Conservation (phyloP, 225 moss, liverwort and hornwort genomes). For the Bryum argenteum region DNA sequence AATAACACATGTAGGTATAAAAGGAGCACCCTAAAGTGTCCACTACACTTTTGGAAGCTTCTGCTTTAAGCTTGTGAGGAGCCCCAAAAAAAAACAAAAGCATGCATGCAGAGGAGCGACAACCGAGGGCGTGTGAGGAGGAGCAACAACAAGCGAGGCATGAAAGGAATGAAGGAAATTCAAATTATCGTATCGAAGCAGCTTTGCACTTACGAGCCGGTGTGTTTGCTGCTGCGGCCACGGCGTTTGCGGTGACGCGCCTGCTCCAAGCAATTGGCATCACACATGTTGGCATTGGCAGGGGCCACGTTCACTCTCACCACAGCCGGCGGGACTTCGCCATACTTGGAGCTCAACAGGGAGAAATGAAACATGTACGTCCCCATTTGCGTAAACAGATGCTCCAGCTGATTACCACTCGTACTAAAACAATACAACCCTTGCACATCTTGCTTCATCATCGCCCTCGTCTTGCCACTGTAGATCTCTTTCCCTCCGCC, state of each 20-base stretch:
- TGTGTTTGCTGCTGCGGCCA: constrained; percentile 26
- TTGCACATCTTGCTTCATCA: constrained; percentile 46
- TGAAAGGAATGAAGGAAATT: too few relatives aligned
- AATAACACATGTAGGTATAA: too few relatives aligned
- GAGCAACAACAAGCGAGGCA: too few relatives aligned
- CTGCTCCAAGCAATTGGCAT: constrained; percentile 30
- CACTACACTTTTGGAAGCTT: too few relatives aligned
- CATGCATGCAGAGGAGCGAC: too few relatives aligned
- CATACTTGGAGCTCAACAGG: constrained; percentile 39
- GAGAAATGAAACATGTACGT: constrained; percentile 64
- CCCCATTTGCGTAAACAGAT: constrained; percentile 52
- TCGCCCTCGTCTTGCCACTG: constrained; percentile 34
- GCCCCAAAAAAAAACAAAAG: too few relatives aligned
- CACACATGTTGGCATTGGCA: constrained; percentile 32
- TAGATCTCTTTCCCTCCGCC: constrained; percentile 34
- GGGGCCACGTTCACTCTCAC: constrained; percentile 60
- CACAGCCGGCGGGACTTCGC: constrained; percentile 46
- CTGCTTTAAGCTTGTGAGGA: too few relatives aligned
- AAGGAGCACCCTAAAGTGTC: too few relatives aligned
- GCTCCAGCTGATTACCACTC: constrained; percentile 46
- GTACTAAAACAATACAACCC: constrained; percentile 56
- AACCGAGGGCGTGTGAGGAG: too few relatives aligned
- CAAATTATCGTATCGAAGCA: too few relatives aligned
- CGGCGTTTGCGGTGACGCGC: constrained; percentile 26
- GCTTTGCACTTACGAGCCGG: constrained; percentile 34